phyloP scores from a whole-genome alignment of 2,329 filamentous ascomycete species.

The Paecilomyces fulvus region DNA sequence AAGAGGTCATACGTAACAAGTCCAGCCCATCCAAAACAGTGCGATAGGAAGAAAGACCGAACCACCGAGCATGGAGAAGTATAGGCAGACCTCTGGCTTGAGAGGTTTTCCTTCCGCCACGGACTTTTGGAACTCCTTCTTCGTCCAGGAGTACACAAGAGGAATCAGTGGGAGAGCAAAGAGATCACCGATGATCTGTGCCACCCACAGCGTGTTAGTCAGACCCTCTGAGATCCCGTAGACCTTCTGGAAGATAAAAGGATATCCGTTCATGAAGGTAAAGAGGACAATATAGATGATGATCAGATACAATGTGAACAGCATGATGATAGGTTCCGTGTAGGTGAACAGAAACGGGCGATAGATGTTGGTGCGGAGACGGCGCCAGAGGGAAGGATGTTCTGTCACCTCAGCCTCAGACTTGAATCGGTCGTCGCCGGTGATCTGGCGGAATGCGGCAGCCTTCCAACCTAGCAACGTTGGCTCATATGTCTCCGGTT shows the following conservation, averaged over 20 bases:
- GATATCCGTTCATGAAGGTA: conserved; percentile 40
- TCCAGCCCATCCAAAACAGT: conserved; percentile 47
- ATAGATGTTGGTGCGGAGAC: conserved; percentile 37
- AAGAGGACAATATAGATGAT: conserved; percentile 30
- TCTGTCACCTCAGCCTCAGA: conserved; percentile 40
- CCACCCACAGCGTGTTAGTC: conserved; percentile 44
- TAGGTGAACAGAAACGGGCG: conserved; percentile 44
- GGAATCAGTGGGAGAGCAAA: conserved; percentile 28
- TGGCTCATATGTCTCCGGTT: conserved; percentile 44
- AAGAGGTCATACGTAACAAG: conserved; percentile 19
- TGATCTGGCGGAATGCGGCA: conserved; percentile 29
- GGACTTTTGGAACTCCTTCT: conserved; percentile 23
- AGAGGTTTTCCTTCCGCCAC: conserved; percentile 2
- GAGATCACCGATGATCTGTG: conserved; percentile 6
- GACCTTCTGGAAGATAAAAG: conserved; percentile 44
- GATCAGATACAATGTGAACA: conserved; percentile 25
- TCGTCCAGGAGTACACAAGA: conserved; percentile 38
- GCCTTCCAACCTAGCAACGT: conserved; percentile 39
- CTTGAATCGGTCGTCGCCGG: conserved; percentile 39
- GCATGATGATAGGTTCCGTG: conserved; percentile 33
- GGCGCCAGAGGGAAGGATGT: conserved; percentile 30
- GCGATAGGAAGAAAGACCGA: conserved; percentile 25
- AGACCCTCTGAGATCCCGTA: conserved; percentile 41
- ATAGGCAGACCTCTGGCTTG: conserved; percentile 33
- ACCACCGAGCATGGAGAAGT: conserved; percentile 31